phyloP scores from a whole-genome alignment of 306 rosid species.

The Elaeagnus macrophylla region DNA sequence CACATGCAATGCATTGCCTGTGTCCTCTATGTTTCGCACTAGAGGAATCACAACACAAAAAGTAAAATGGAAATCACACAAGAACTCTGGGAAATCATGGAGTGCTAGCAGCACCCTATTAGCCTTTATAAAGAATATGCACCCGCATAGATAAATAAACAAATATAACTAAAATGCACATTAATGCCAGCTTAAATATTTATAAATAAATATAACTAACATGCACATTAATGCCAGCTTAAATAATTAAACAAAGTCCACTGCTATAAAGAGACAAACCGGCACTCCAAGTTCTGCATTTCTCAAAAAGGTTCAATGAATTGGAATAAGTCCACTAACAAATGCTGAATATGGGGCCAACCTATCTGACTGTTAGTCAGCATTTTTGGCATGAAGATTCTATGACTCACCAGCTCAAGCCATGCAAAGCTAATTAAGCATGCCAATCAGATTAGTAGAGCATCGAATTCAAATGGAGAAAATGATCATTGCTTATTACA shows the following conservation, averaged over 20 bases:
- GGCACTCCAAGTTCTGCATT: slow-evolving; percentile 84
- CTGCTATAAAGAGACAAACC: slow-evolving; percentile 35
- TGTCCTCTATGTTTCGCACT: slow-evolving; percentile 91
- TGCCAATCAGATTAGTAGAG: slow-evolving; percentile 11
- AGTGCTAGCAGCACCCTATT: slow-evolving; percentile 93
- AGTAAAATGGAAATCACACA: slow-evolving; percentile 91
- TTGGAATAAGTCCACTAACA: slow-evolving; percentile 88
- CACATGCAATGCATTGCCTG: not conserved
- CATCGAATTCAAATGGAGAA: not conserved
- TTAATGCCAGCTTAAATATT: not conserved
- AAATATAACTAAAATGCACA: slow-evolving; percentile 2
- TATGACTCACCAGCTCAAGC: slow-evolving; percentile 95
- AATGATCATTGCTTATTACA: too few relatives aligned
- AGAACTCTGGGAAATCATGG: slow-evolving; percentile 94
- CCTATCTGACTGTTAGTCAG: slow-evolving; percentile 83
- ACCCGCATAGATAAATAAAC: slow-evolving; percentile 37
- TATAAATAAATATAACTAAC: too few relatives aligned
- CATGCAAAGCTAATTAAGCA: slow-evolving; percentile 76
- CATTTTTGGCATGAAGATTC: slow-evolving; percentile 96
- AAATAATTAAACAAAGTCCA: slow-evolving; percentile 9
- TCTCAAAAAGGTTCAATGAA: slow-evolving; percentile 93
- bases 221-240: not conserved
- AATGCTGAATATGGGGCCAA: slow-evolving; percentile 77
- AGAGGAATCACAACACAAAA: slow-evolving; percentile 96
- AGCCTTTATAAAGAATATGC: slow-evolving; percentile 81